Conservation (phyloP, 2,329 filamentous ascomycete species). For the Penicillium expansum region DNA sequence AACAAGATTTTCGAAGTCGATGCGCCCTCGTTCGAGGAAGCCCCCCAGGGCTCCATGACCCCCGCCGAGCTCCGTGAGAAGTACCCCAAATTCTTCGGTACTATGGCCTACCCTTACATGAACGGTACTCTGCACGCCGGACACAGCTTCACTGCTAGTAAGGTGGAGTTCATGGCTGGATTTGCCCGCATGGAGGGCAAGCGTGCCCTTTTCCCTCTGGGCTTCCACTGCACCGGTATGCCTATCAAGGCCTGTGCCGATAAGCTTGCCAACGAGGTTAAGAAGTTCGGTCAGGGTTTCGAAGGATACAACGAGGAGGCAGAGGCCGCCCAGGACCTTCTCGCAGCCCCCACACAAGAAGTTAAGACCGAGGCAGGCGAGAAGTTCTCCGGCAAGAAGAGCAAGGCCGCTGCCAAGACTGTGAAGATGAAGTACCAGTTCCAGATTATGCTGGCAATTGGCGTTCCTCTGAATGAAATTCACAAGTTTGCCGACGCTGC, state of each 20-base stretch:
- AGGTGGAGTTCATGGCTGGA: conserved; percentile 87
- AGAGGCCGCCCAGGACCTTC: conserved; percentile 47
- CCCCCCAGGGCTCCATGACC: conserved; percentile 70
- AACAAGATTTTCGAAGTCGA: conserved; percentile 78
- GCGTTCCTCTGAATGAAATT: conserved; percentile 83
- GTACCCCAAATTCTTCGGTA: conserved; percentile 87
- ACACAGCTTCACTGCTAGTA: conserved; percentile 86
- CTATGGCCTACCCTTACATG: conserved; percentile 76
- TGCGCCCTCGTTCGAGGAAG: conserved; percentile 74
- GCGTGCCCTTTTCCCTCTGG: conserved; percentile 80
- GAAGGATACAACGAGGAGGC: conserved; percentile 69
- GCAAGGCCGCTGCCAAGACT: conserved; percentile 85
- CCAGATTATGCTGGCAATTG: conserved; percentile 89
- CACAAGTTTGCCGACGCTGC: conserved; percentile 89
- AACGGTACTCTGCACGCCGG: conserved; percentile 87
- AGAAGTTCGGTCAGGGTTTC: conserved; percentile 84
- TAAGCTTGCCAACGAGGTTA: conserved; percentile 86
- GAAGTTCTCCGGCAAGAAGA: conserved; percentile 90
- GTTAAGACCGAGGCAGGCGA: conserved; percentile 72
- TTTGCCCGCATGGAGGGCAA: conserved; percentile 90
- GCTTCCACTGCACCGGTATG: conserved; percentile 96
- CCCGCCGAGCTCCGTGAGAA: conserved; percentile 73
- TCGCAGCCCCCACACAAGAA: conserved; percentile 62
- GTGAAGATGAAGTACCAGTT: conserved; percentile 95
- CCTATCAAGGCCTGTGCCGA: conserved; percentile 97